Conservation (phyloP, 1,139 yeast species). For the Diutina mesorugosa region DNA sequence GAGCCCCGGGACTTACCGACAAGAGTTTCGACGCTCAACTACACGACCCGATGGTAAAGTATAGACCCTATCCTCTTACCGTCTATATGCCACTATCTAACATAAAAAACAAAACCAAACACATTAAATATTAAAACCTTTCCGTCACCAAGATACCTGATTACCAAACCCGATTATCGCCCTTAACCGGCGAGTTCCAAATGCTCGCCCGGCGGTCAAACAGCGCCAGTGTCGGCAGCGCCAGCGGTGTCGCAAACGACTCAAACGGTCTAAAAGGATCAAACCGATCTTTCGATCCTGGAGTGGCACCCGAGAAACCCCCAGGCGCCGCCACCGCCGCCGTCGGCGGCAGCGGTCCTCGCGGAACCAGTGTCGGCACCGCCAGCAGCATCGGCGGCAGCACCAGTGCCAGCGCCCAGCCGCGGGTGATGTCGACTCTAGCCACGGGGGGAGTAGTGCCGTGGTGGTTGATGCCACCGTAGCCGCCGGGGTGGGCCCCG, state of each 20-base stretch:
- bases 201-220: not conserved
- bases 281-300: not conserved
- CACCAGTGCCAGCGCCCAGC: not conserved
- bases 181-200: not conserved
- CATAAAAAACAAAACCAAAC: not conserved
- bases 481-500: not conserved
- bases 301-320: not conserved
- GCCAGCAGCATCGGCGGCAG: not conserved
- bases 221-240: not conserved
- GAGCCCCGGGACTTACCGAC: not conserved
- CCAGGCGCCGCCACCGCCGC: not conserved
- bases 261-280: constrained; percentile 1
- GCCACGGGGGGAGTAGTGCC: not conserved
- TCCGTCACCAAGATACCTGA: not conserved
- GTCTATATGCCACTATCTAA: not conserved
- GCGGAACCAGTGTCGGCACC: not conserved
- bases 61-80: not conserved
- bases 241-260: not conserved
- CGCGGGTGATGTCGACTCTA: not conserved
- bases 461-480: not conserved
- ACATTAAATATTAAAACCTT: not conserved
- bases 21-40: too few species aligned
- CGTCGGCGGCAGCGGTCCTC: constrained; percentile 1
- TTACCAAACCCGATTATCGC: constrained; percentile 1
- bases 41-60: too few species aligned